phyloP scores from a whole-genome alignment of 1,284 basidiomycete genomes.

The Kwoniella shivajii region DNA sequence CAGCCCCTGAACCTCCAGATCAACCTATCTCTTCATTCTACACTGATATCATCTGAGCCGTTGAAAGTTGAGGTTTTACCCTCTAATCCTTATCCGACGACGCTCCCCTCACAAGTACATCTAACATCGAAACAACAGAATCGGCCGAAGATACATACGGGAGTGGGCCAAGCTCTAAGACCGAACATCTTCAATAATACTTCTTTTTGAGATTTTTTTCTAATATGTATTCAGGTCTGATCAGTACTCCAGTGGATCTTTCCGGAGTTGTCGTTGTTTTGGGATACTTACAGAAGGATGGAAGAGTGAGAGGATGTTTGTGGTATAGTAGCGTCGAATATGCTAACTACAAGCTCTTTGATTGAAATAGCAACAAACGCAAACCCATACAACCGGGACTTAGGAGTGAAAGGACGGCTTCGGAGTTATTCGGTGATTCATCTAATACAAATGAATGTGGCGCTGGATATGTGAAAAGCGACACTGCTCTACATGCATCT shows the following conservation, averaged over 20 bases:
- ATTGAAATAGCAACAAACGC: too few species aligned
- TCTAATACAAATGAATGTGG: background rate
- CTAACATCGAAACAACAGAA: background rate
- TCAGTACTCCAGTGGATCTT: too few species aligned
- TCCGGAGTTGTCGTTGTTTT: too few species aligned
- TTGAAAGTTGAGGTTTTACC: background rate
- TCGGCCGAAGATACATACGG: constrained; percentile 36
- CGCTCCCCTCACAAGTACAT: background rate
- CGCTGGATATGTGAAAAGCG: background rate
- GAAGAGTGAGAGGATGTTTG: too few species aligned
- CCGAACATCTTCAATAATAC: constrained; percentile 41
- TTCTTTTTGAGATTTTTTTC: background rate
- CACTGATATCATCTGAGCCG: background rate
- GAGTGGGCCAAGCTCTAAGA: constrained; percentile 52
- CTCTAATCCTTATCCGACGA: background rate
- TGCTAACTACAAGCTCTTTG: too few species aligned
- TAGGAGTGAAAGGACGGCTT: background rate
- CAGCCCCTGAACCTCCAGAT: too few species aligned
- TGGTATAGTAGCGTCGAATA: too few species aligned
- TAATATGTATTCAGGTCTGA: too few species aligned
- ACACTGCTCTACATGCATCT: background rate
- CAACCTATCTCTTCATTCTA: too few species aligned
- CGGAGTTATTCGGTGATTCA: constrained; percentile 9
- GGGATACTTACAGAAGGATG: background rate
- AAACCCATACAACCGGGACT: background rate